Conservation (phyloP, 306 rosid species). For the Ormosia semicastrata region DNA sequence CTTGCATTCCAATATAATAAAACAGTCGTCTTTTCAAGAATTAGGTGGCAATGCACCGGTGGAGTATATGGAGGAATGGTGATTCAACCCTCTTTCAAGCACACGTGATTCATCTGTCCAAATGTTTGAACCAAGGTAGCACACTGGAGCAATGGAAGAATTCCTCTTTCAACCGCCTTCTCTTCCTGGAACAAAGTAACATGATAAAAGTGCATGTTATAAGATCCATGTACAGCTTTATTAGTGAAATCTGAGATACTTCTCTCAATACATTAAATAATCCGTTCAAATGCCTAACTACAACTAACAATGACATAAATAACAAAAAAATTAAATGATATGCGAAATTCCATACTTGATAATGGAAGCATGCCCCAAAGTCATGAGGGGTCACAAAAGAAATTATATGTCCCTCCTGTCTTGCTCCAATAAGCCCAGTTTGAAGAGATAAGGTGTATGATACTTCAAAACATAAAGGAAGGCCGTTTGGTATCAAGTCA, state of each 20-base stretch:
- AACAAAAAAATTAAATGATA: neutral
- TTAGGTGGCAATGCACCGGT: slow-evolving; percentile 82
- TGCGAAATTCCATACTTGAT: slow-evolving; percentile 58
- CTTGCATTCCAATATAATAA: slow-evolving; percentile 92
- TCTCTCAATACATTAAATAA: neutral
- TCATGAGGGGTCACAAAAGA: slow-evolving; percentile 91
- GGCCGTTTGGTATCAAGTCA: slow-evolving; percentile 93
- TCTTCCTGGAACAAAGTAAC: slow-evolving; percentile 55
- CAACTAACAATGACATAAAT: neutral
- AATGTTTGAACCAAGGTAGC: slow-evolving; percentile 90
- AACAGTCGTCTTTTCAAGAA: slow-evolving; percentile 78
- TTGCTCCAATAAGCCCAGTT: slow-evolving; percentile 97
- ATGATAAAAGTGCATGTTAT: neutral
- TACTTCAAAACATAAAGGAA: slow-evolving; percentile 96
- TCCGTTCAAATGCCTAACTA: neutral
- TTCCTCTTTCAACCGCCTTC: slow-evolving; percentile 88
- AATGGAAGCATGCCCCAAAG: slow-evolving; percentile 98
- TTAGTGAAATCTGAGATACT: slow-evolving; percentile 2
- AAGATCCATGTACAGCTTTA: neutral
- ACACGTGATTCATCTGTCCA: slow-evolving; percentile 86
- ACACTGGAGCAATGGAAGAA: slow-evolving; percentile 65
- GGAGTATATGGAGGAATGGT: slow-evolving; percentile 91
- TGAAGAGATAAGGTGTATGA: slow-evolving; percentile 89
- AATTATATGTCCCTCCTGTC: slow-evolving; percentile 94
- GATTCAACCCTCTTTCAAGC: slow-evolving; percentile 81